These are phyloP conservation scores for Psidium friedrichsthalianum DNA, from an alignment of 345 rosid genomes.

Conservation along the genomic window DNA sequence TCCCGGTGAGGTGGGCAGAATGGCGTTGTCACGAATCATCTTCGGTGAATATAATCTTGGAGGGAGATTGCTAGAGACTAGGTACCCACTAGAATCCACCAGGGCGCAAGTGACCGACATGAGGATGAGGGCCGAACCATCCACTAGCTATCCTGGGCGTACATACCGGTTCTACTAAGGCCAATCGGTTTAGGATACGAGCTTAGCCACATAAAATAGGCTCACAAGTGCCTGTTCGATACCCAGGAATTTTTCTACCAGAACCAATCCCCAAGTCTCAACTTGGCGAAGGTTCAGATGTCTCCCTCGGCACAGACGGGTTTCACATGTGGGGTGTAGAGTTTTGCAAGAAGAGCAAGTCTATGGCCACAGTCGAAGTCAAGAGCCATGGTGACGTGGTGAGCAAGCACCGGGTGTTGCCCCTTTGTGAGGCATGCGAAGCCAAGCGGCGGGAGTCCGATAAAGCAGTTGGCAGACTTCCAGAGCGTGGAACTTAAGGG, in stretches of 20 bases:
- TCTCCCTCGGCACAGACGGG: conserved; percentile 7
- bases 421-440: conserved; percentile 38
- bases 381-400: conserved; percentile 50
- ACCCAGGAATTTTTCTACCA: conserved; percentile 17
- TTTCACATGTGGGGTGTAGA: conserved; percentile 41
- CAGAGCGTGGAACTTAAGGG: conserved; percentile 44
- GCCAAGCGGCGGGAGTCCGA: conserved; percentile 40
- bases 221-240: conserved; percentile 28
- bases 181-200: conserved; percentile 60
- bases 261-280: conserved; percentile 16
- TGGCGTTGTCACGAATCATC: conserved; percentile 66
- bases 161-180: conserved; percentile 75
- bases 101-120: conserved; percentile 75
- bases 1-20: conserved; percentile 82
- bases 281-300: background rate
- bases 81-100: conserved; percentile 66
- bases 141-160: conserved; percentile 68
- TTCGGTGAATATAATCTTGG: conserved; percentile 95
- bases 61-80: conserved; percentile 79
- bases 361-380: conserved; percentile 32
- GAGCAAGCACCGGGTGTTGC: conserved; percentile 70
- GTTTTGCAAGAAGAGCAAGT: conserved; percentile 31
- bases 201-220: conserved; percentile 58
- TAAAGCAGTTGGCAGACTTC: conserved; percentile 65
- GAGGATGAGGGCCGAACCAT: conserved; percentile 61